Evolutionary conservation across 352 stramenopile species (phyloP).

Genomic region (Globisporangium nodosum): DNA sequence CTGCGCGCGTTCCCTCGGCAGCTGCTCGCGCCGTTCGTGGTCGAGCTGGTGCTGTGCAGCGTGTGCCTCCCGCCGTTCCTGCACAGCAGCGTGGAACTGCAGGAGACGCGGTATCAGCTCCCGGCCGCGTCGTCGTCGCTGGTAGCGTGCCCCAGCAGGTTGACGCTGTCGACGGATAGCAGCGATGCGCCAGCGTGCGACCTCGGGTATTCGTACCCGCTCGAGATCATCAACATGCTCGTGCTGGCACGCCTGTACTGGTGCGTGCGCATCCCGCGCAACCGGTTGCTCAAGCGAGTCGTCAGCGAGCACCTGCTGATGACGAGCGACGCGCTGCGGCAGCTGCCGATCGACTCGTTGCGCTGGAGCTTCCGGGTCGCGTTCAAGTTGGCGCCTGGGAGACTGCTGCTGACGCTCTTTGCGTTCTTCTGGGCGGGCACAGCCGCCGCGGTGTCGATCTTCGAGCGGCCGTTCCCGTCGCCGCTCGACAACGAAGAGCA

Average conservation of each 20-base stretch:
- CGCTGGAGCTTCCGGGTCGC: slow-evolving; percentile 53
- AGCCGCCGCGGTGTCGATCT: slow-evolving; percentile 41
- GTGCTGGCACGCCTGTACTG: slow-evolving; percentile 59
- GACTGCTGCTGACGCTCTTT: slow-evolving; percentile 41
- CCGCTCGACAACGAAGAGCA: slow-evolving; percentile 49
- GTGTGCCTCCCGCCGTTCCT: slow-evolving; percentile 47
- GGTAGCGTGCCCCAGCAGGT: slow-evolving; percentile 15
- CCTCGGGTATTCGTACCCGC: slow-evolving; percentile 43
- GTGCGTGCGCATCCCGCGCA: slow-evolving; percentile 47
- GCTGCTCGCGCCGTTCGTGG: slow-evolving; percentile 36
- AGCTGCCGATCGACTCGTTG: slow-evolving; percentile 37
- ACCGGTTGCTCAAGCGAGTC: slow-evolving; percentile 35
- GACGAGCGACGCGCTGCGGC: slow-evolving; percentile 17
- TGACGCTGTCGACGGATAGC: slow-evolving; percentile 16
- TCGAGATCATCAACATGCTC: slow-evolving; percentile 60
- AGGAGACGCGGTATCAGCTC: slow-evolving; percentile 42
- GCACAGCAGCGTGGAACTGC: slow-evolving; percentile 31
- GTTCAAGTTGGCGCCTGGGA: slow-evolving; percentile 30
- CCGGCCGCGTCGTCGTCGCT: slow-evolving; percentile 8
- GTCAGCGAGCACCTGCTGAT: slow-evolving; percentile 23
- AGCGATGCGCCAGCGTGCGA: slow-evolving; percentile 20
- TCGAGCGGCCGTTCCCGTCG: slow-evolving; percentile 55
- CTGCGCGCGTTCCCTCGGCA: slow-evolving; percentile 17
- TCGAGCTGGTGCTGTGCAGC: slow-evolving; percentile 34
- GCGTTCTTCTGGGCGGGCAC: slow-evolving; percentile 42